Base-by-base conservation (phyloP, 2,329 filamentous ascomycete genomes). In the Hymenoscyphus albidus region DNA sequence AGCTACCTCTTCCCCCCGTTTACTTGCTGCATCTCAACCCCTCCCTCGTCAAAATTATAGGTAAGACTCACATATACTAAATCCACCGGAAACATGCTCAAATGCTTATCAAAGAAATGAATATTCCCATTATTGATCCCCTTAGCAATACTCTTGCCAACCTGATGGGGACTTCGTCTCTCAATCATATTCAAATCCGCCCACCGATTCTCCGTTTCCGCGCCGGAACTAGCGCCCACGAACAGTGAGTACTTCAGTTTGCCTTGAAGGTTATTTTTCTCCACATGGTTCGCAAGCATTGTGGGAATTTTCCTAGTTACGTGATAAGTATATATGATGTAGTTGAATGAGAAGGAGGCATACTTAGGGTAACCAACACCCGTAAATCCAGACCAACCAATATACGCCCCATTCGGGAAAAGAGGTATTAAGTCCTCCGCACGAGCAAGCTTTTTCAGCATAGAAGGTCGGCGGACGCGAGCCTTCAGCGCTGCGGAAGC, bases 361-460 rank as follows among this genome's bases (percentile, higher is more conserved):
- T 80, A 91, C 89, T 95, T 95, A 68, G 91, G 91, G 79, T 95
- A 95, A 65, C 91, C 91, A 62, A 96, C 92, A 72, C 92, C 92
- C 13, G 92, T 96, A 78, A 96, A 96, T 42, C 92, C 92, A 69
- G 88, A 92, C 92, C 92, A 96, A 73, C 92, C 93, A 72, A 96
- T 86, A 77, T 95, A 95, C n/a, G 90, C 79, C 74, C 88, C 88
- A 81, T 95, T 86, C 69, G 92, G 92, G 73, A 96, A 96, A 71
- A 91, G 83, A 68, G 90, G 83, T 66, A 96, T 83, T 69, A 96
- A 78, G 76, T 96, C 92, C 77, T 95, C 86, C 44, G 92, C 86
- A 72, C 87, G 87, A 72, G 88, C 87, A 65, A 96, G 81, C 83
- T 94, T 96, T 73, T 87, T 88, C 64, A 96, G 83, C 78, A 94